Percentiles rank a stretch among this genome's conserved stretches.
Conservation (phyloP, 768 basidiomycete genomes). For the Suillus bovinus region DNA sequence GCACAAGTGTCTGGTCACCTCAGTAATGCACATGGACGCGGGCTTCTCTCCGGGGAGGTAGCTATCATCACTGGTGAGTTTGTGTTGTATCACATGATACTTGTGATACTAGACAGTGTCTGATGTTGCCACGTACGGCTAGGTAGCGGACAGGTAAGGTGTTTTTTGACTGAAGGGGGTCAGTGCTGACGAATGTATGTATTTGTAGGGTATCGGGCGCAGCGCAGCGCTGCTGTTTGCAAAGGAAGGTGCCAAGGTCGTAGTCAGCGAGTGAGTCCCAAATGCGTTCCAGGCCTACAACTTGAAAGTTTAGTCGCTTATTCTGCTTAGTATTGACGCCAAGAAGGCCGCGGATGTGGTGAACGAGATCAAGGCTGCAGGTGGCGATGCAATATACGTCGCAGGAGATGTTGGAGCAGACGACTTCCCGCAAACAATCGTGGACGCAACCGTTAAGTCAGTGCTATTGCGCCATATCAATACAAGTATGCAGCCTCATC, state of each 20-base stretch:
- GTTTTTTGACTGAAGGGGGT: background rate
- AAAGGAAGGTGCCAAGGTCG: constrained; percentile 84
- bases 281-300: background rate
- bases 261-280: constrained; percentile 69
- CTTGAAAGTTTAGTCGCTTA: constrained; percentile 5
- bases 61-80: constrained; percentile 81
- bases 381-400: constrained; percentile 74
- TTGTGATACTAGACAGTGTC: constrained; percentile 5
- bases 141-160: constrained; percentile 75
- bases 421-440: constrained; percentile 77
- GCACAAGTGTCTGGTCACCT: constrained; percentile 73
- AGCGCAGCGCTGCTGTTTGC: constrained; percentile 77
- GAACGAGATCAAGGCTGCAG: constrained; percentile 68
- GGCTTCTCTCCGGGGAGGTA: constrained; percentile 73
- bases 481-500: background rate
- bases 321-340: constrained; percentile 60
- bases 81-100: background rate
- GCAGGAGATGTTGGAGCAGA: constrained; percentile 82
- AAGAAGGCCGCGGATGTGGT: constrained; percentile 65
- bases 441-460: constrained; percentile 74
- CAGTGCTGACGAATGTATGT: background rate
- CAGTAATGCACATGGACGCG: constrained; percentile 48
- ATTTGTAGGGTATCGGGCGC: constrained; percentile 70
- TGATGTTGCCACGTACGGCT: constrained; percentile 3
- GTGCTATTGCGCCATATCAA: constrained; percentile 32